These are phyloP conservation scores for Candida tropicalis DNA, from an alignment of 1,139 yeast genomes.

Conservation along the genomic window DNA sequence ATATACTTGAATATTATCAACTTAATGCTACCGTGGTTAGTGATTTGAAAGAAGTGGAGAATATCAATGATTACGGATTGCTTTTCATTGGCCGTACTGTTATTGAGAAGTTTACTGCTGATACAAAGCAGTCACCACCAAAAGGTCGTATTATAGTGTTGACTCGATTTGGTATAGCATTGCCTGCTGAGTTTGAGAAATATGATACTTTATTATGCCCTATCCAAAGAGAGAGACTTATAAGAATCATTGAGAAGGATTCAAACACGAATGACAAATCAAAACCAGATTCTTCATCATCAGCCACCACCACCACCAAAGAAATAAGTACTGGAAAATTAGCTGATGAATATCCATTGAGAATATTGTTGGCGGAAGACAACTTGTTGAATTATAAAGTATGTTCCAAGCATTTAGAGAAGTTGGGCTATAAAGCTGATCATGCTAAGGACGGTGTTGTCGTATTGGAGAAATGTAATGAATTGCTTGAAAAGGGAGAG, in stretches of 20 bases:
- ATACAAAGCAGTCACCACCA: not conserved
- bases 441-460: conserved; percentile 59
- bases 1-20: conserved; percentile 34
- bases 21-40: conserved; percentile 25
- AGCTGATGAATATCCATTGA: conserved; percentile 42
- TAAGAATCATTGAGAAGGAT: conserved; percentile 12
- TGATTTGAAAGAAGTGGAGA: not conserved
- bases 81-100: conserved; percentile 26
- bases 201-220: conserved; percentile 38
- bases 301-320: not conserved
- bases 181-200: conserved; percentile 27
- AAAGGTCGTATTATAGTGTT: conserved; percentile 11
- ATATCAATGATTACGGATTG: conserved; percentile 6
- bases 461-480: conserved; percentile 41
- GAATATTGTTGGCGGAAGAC: conserved; percentile 56
- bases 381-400: conserved; percentile 53
- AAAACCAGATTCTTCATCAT: not conserved
- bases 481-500: conserved; percentile 25
- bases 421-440: conserved; percentile 55
- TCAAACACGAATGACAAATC: not conserved
- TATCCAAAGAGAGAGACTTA: conserved; percentile 32
- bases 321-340: conserved; percentile 12
- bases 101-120: conserved; percentile 17
- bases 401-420: conserved; percentile 52
- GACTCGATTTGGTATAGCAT: conserved; percentile 33